Conservation (phyloP, 192 early-diverging fungal genomes). For the Endogone sp. region DNA sequence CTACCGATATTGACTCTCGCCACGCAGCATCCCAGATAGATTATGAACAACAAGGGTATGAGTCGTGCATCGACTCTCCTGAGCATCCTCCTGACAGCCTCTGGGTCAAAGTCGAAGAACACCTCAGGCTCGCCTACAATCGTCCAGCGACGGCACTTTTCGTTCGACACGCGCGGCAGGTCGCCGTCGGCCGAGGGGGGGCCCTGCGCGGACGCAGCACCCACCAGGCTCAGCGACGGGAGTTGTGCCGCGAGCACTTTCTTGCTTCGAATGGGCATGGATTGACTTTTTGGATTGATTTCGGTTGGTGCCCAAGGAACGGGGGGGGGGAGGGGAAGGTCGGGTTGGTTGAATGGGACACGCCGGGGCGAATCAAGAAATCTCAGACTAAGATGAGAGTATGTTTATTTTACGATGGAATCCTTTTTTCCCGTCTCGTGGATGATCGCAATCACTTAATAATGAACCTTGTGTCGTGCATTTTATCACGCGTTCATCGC, state of each 20-base stretch:
- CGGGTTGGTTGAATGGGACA: too few relatives aligned
- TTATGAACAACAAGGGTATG: not conserved
- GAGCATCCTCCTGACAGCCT: not conserved
- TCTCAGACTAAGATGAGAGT: too few relatives aligned
- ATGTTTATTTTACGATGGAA: too few relatives aligned
- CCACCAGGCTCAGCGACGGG: not conserved
- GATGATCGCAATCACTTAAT: too few relatives aligned
- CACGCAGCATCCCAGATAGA: not conserved
- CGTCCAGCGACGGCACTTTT: not conserved
- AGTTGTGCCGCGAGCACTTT: not conserved
- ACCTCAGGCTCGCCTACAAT: not conserved
- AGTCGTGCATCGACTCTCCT: not conserved
- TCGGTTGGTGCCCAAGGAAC: too few relatives aligned
- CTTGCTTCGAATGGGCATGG: not conserved
- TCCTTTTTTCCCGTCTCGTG: too few relatives aligned
- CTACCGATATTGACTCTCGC: not conserved
- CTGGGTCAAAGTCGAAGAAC: not conserved
- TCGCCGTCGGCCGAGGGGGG: not conserved
- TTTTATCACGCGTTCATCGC: too few relatives aligned
- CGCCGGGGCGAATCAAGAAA: too few relatives aligned
- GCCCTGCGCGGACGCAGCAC: not conserved
- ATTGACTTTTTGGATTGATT: too few relatives aligned
- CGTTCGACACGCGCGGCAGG: not conserved
- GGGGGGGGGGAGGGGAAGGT: too few relatives aligned
- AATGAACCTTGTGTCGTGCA: too few relatives aligned